These are phyloP conservation scores for Fistulifera solaris DNA, from an alignment of 108 stramenopile species.

Conservation along the genomic window DNA sequence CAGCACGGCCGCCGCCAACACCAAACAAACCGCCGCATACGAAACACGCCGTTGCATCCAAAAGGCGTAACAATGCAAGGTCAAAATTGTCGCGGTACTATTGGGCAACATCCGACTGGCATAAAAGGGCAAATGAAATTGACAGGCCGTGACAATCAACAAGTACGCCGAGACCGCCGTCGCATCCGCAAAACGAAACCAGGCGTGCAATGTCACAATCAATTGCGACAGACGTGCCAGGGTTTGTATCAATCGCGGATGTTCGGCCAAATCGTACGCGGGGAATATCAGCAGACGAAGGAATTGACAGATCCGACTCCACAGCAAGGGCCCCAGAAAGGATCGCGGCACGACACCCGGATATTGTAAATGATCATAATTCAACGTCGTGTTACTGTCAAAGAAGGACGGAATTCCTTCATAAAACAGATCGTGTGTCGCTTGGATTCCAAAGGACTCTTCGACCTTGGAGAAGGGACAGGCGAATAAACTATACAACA, in stretches of 20 bases:
- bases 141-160: conserved; percentile 61
- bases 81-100: conserved; percentile 81
- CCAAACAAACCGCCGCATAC: conserved; percentile 43
- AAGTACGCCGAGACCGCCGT: conserved; percentile 25
- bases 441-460: conserved; percentile 97
- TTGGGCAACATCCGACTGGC: conserved; percentile 93
- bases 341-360: conserved; percentile 76
- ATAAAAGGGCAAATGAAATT: conserved; percentile 97
- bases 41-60: conserved; percentile 47
- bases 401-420: conserved; percentile 47
- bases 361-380: conserved; percentile 70
- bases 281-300: conserved; percentile 26
- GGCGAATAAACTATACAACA: conserved; percentile 23
- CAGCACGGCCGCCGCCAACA: conserved; percentile 76
- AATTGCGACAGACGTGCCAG: conserved; percentile 50
- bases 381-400: neutral
- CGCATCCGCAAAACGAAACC: conserved; percentile 51
- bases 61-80: conserved; percentile 51
- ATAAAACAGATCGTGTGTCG: conserved; percentile 84
- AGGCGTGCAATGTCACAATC: conserved; percentile 32
- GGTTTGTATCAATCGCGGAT: conserved; percentile 56
- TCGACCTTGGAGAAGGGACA: conserved; percentile 98
- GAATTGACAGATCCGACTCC: conserved; percentile 32
- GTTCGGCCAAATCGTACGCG: conserved; percentile 28
- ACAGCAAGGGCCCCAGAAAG: conserved; percentile 59